Conservation (phyloP, 768 basidiomycete species). For the Phaeolepiota aurea region DNA sequence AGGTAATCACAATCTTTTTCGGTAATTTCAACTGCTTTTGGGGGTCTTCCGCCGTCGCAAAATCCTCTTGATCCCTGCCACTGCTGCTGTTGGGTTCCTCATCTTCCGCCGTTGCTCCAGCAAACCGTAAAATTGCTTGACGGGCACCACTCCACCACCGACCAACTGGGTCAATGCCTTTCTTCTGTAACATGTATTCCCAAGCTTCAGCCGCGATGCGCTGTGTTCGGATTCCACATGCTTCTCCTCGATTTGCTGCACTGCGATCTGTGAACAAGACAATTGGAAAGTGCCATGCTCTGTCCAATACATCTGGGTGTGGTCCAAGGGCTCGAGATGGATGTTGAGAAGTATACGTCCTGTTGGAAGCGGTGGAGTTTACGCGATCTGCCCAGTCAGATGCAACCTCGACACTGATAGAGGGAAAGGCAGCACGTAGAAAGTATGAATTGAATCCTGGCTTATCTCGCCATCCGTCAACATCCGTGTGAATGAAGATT, state of each 20-base stretch:
- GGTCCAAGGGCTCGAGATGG: neutral
- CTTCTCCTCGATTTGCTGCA: slow-evolving; percentile 54
- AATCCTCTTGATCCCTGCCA: neutral
- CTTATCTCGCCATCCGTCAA: slow-evolving; percentile 51
- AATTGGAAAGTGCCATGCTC: slow-evolving; percentile 59
- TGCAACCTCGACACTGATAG: slow-evolving; percentile 46
- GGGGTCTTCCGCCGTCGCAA: slow-evolving; percentile 1
- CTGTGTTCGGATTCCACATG: slow-evolving; percentile 49
- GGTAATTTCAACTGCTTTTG: slow-evolving; percentile 21
- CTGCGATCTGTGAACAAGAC: slow-evolving; percentile 61
- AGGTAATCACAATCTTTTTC: slow-evolving; percentile 49
- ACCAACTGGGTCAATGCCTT: slow-evolving; percentile 21
- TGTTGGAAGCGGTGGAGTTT: slow-evolving; percentile 10
- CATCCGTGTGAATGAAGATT: slow-evolving; percentile 53
- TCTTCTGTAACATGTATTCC: slow-evolving; percentile 28
- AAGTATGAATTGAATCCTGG: slow-evolving; percentile 68
- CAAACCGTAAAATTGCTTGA: slow-evolving; percentile 46
- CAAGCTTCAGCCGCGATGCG: slow-evolving; percentile 58
- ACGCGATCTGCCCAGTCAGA: slow-evolving; percentile 61
- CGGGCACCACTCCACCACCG: slow-evolving; percentile 69
- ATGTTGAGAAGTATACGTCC: neutral
- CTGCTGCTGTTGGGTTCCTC: neutral
- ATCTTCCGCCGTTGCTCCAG: slow-evolving; percentile 27
- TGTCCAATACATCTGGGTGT: slow-evolving; percentile 8
- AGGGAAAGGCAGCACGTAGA: slow-evolving; percentile 60